A percentile compares a stretch with the other conserved stretches of the same genome.
Conservation (phyloP, 176 grass and related monocot species). For the Triticum turgidum region DNA sequence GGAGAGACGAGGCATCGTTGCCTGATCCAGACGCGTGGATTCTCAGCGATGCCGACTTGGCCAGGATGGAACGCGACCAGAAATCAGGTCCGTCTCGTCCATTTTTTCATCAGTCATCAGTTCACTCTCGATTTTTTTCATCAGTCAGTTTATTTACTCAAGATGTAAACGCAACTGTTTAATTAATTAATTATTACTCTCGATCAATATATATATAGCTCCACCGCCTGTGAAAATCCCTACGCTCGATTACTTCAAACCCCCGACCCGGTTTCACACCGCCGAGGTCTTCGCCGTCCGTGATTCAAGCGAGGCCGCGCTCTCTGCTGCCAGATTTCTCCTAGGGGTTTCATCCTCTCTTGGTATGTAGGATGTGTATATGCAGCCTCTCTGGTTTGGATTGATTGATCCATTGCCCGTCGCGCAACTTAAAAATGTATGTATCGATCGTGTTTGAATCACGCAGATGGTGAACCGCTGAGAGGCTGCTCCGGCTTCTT, state of each 20-base stretch:
- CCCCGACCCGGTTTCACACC: background rate
- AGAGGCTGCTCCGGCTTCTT: background rate
- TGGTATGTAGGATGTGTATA: background rate
- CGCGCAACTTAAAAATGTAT: background rate
- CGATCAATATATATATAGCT: no score
- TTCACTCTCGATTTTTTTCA: no score
- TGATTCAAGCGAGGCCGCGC: background rate
- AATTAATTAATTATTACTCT: no score
- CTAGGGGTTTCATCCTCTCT: constrained; percentile 2
- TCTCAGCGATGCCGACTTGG: no score
- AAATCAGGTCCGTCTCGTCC: no score
- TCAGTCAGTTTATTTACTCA: no score
- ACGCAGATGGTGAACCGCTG: background rate
- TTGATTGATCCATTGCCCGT: background rate
- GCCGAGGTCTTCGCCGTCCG: background rate
- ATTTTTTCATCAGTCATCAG: no score
- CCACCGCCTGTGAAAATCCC: background rate
- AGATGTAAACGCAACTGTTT: no score
- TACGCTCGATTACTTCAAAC: background rate
- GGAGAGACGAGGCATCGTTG: no score
- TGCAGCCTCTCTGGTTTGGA: background rate
- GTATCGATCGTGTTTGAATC: background rate
- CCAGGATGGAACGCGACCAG: no score
- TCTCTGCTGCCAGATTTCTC: background rate
- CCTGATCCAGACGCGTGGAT: no score